These are phyloP conservation scores for Cercospora sesami DNA, from an alignment of 2,329 filamentous ascomycete genomes.

Conservation along the genomic window DNA sequence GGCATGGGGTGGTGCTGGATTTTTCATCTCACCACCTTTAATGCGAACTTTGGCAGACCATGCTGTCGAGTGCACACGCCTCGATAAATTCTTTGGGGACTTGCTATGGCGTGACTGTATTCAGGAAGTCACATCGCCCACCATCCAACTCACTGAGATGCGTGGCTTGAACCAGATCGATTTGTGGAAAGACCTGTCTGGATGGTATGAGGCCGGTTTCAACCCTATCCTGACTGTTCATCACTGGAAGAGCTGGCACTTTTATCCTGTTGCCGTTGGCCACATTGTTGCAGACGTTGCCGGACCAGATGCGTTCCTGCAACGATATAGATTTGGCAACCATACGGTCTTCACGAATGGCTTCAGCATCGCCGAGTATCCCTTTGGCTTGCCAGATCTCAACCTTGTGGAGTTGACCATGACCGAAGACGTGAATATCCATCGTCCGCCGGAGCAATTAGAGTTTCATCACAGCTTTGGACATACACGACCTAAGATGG, in stretches of 20 bases:
- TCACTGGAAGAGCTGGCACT: conserved; percentile 37
- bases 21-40: conserved; percentile 33
- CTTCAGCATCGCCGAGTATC: conserved; percentile 33
- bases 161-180: conserved; percentile 35
- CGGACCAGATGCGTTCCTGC: conserved; percentile 32
- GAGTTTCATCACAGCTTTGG: conserved; percentile 33
- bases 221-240: conserved; percentile 31
- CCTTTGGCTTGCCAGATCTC: conserved; percentile 32
- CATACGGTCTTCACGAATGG: conserved; percentile 33
- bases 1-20: conserved; percentile 35
- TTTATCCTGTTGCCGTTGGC: conserved; percentile 28
- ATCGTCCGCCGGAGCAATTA: conserved; percentile 20
- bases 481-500: conserved; percentile 28
- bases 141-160: conserved; percentile 31
- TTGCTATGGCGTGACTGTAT: conserved; percentile 35
- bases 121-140: conserved; percentile 31
- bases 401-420: conserved; percentile 33
- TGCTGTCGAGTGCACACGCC: conserved; percentile 25
- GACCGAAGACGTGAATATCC: conserved; percentile 28
- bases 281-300: conserved; percentile 31
- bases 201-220: conserved; percentile 35
- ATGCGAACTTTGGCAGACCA: conserved; percentile 30
- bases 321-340: conserved; percentile 31
- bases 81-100: conserved; percentile 32
- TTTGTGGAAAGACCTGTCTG: conserved; percentile 31